Conservation (phyloP, 2,329 filamentous ascomycete species). For the Colletotrichum karsti region DNA sequence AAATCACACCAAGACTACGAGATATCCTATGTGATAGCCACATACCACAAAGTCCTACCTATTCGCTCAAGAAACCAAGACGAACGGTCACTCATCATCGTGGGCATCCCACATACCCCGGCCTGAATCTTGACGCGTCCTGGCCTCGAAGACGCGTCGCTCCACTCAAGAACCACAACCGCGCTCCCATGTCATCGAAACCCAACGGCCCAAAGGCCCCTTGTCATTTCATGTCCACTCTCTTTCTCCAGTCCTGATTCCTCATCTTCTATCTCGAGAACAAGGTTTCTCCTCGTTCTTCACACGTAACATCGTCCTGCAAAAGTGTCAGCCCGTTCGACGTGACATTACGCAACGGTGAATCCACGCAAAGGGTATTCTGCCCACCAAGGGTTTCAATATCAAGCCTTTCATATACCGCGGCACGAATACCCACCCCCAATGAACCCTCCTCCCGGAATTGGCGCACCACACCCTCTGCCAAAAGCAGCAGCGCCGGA, state of each 20-base stretch:
- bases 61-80: neutral
- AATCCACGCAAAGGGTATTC: conserved; percentile 10
- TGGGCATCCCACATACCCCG: neutral
- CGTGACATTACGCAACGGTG: neutral
- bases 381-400: conserved; percentile 17
- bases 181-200: conserved; percentile 8
- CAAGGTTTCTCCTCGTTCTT: neutral
- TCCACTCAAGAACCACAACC: conserved; percentile 13
- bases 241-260: neutral
- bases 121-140: conserved; percentile 1
- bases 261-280: neutral
- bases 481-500: neutral
- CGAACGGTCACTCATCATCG: neutral
- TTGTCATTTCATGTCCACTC: neutral
- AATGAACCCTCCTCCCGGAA: neutral
- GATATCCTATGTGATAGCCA: no score
- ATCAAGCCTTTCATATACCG: neutral
- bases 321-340: neutral
- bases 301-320: neutral
- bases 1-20: no score
- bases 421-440: neutral
- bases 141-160: conserved; percentile 10
- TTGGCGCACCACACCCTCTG: neutral
- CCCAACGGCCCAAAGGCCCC: conserved; percentile 9
- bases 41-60: neutral